Conservation (phyloP, 2,329 filamentous ascomycete genomes). For the Emericellopsis cladophorae region DNA sequence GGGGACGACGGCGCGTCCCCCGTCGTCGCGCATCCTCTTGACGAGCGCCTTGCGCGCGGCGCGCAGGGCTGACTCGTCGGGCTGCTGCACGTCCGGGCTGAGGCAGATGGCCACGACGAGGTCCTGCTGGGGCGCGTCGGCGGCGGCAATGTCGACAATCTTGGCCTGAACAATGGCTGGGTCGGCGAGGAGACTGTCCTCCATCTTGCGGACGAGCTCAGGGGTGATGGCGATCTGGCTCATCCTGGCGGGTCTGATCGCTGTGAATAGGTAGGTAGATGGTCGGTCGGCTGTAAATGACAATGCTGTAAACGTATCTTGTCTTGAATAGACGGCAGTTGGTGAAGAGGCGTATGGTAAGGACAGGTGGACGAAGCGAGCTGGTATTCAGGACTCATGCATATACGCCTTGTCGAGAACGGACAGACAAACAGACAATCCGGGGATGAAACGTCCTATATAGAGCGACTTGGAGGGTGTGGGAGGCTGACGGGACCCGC, state of each 20-base stretch:
- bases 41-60: conserved; percentile 1
- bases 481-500: too few species aligned
- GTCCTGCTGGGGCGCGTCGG: background rate
- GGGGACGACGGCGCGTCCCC: background rate
- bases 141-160: conserved; percentile 3
- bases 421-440: too few species aligned
- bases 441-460: too few species aligned
- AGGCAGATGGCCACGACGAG: conserved; percentile 2
- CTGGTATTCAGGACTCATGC: too few species aligned
- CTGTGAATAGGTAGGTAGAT: too few species aligned
- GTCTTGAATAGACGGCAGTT: too few species aligned
- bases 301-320: too few species aligned
- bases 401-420: too few species aligned
- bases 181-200: conserved; percentile 1
- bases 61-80: background rate
- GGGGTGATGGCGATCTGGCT: background rate
- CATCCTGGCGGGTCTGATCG: background rate
- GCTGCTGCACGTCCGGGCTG: background rate
- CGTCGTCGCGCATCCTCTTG: background rate
- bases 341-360: too few species aligned
- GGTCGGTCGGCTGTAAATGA: too few species aligned
- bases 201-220: conserved; percentile 1
- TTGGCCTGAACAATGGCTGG: conserved; percentile 1
- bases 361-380: too few species aligned
- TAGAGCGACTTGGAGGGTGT: too few species aligned